phyloP scores from a whole-genome alignment of 2,329 filamentous ascomycete species.

The Trichoderma oligosporum region DNA sequence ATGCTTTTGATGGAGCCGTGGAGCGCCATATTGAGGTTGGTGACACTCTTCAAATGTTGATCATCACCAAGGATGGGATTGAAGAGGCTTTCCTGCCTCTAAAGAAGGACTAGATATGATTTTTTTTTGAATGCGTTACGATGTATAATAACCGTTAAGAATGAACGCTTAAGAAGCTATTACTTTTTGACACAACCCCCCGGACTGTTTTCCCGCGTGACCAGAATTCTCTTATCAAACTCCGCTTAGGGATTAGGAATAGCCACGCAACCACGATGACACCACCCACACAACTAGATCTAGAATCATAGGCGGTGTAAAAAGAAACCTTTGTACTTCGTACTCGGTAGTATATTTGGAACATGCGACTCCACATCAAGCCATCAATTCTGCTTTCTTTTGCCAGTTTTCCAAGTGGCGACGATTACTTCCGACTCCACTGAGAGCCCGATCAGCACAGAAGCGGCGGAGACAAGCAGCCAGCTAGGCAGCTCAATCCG shows the following conservation, averaged over 20 bases:
- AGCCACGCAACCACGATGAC: slow-evolving; percentile 6
- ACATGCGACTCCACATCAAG: background rate
- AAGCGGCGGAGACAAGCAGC: background rate
- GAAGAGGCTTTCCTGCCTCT: slow-evolving; percentile 78
- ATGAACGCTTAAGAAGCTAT: background rate
- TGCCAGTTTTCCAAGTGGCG: background rate
- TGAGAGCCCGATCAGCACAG: background rate
- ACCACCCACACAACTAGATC: background rate
- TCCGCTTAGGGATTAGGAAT: slow-evolving; percentile 7
- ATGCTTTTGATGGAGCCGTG: slow-evolving; percentile 96
- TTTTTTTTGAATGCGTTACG: slow-evolving; percentile 16
- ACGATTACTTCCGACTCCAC: slow-evolving; percentile 6
- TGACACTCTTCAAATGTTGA: slow-evolving; percentile 91
- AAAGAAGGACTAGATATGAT: slow-evolving; percentile 73
- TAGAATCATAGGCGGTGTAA: slow-evolving; percentile 9
- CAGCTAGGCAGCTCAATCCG: background rate
- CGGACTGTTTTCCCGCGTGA: slow-evolving; percentile 9
- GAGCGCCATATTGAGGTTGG: slow-evolving; percentile 99
- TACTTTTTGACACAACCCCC: slow-evolving; percentile 6
- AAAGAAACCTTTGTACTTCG: background rate
- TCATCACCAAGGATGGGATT: slow-evolving; percentile 83
- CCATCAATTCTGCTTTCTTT: background rate
- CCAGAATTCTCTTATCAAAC: slow-evolving; percentile 9
- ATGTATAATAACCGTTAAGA: slow-evolving; percentile 32
- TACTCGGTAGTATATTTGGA: background rate